Conservation (phyloP, 2,329 filamentous ascomycete species). For the Calcarisporium arbuscula region DNA sequence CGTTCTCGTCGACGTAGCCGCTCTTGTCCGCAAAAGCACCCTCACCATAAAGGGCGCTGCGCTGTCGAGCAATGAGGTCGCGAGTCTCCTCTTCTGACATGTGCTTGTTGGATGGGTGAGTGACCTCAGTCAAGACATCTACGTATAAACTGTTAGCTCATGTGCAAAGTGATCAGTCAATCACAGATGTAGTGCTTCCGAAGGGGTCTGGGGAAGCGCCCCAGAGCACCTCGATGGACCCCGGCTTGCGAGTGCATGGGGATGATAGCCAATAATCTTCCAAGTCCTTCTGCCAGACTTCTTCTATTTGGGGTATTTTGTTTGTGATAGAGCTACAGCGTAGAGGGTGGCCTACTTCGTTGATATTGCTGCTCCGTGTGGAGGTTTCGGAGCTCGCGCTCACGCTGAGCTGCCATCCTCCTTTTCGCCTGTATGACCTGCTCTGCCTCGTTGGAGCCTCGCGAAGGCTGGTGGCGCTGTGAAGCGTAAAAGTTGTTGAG, state of each 20-base stretch:
- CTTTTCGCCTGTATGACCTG: constrained; percentile 99
- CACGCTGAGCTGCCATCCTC: constrained; percentile 97
- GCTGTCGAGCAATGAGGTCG: constrained; percentile 91
- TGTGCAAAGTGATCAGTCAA: constrained; percentile 21
- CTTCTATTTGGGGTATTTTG: constrained; percentile 31
- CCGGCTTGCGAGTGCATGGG: too few species aligned
- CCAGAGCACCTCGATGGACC: too few species aligned
- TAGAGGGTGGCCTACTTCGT: constrained; percentile 87
- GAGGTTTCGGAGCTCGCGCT: constrained; percentile 98
- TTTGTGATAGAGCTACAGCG: constrained; percentile 55
- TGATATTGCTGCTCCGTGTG: constrained; percentile 99
- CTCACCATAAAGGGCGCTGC: constrained; percentile 87
- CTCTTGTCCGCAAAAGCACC: constrained; percentile 60
- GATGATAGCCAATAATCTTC: too few species aligned
- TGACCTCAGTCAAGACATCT: constrained; percentile 46
- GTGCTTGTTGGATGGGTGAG: constrained; percentile 54
- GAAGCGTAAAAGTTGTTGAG: constrained; percentile 90
- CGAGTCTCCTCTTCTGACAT: constrained; percentile 96
- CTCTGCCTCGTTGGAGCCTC: constrained; percentile 84
- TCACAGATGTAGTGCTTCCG: too few species aligned
- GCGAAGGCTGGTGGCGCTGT: constrained; percentile 82
- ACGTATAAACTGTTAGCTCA: constrained; percentile 34
- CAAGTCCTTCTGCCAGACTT: constrained; percentile 13
- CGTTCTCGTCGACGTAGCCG: constrained; percentile 63
- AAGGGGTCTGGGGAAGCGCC: too few species aligned